A percentile compares a stretch with the other conserved stretches of the same genome.
These are phyloP conservation scores for Spizellomyces punctatus DNA, from an alignment of 192 early-diverging fungal genomes.

Conservation along the genomic window DNA sequence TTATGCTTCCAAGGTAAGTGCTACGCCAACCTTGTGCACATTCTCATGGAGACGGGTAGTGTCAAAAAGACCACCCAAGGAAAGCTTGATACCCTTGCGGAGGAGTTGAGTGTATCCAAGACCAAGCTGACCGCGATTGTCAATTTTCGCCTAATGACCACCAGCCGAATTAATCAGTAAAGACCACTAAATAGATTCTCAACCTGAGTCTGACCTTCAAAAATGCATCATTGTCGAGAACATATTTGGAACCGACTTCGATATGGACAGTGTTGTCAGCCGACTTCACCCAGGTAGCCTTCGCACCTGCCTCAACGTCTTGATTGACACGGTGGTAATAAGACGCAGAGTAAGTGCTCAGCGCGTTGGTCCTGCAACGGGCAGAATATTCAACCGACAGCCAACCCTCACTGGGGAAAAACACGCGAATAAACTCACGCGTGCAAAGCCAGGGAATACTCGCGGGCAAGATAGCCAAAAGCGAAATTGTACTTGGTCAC, in stretches of 20 bases:
- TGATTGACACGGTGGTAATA: conserved; percentile 96
- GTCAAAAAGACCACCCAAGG: conserved; percentile 90
- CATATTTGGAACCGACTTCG: conserved; percentile 94
- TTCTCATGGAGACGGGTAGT: conserved; percentile 92
- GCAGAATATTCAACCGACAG: background rate
- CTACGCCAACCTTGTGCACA: conserved; percentile 92
- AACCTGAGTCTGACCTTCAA: conserved; percentile 76
- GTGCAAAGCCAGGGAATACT: conserved; percentile 88
- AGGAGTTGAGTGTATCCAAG: conserved; percentile 93
- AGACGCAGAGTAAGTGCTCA: conserved; percentile 85
- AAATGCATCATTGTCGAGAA: conserved; percentile 84
- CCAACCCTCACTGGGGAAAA: too few species aligned
- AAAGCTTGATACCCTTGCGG: conserved; percentile 92
- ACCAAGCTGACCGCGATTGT: conserved; percentile 81
- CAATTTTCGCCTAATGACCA: conserved; percentile 61
- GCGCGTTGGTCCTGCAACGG: conserved; percentile 71
- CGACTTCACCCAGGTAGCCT: conserved; percentile 86
- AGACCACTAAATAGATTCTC: background rate
- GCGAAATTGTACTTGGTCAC: conserved; percentile 88
- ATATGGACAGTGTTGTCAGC: conserved; percentile 70
- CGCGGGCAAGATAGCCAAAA: conserved; percentile 81
- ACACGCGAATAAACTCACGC: conserved; percentile 54
- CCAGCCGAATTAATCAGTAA: too few species aligned
- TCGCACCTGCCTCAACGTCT: conserved; percentile 93
- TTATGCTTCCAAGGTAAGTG: conserved; percentile 90